Evolutionary conservation across 441 rosid species (phyloP).

Genomic region (Dalechampia spathulata): DNA sequence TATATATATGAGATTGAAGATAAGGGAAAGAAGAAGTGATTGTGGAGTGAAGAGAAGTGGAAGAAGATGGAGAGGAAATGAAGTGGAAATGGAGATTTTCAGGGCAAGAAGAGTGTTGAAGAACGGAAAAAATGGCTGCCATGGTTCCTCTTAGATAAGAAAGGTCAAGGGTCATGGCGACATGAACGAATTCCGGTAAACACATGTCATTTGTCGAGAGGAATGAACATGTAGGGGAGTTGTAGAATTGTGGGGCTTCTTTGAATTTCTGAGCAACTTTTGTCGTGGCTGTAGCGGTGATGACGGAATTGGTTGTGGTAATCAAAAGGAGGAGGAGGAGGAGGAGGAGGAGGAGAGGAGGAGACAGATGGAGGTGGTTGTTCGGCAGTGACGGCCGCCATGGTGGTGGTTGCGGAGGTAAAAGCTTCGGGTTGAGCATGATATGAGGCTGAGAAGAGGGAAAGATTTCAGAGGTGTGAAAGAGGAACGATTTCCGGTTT

Average conservation of each 20-base stretch:
- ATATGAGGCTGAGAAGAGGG: neutral
- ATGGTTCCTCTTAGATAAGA: constrained; percentile 83
- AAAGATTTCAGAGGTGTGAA: neutral
- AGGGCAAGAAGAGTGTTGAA: constrained; percentile 88
- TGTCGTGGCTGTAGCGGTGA: no score
- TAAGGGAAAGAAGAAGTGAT: constrained; percentile 72
- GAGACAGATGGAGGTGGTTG: constrained; percentile 5
- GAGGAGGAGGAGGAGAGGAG: constrained; percentile 15
- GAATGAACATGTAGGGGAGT: constrained; percentile 43
- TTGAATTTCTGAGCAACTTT: no score
- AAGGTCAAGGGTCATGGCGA: constrained; percentile 86
- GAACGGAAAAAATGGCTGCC: constrained; percentile 77
- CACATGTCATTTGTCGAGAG: constrained; percentile 19
- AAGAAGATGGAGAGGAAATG: no score
- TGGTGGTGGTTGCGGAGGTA: neutral
- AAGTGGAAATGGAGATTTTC: no score
- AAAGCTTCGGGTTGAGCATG: constrained; percentile 17
- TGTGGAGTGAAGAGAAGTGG: no score
- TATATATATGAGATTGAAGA: constrained; percentile 43
- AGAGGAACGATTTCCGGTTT: neutral
- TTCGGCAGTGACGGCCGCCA: constrained; percentile 4
- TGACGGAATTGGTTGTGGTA: neutral
- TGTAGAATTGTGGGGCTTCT: no score
- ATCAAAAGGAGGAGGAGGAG: constrained; percentile 12
- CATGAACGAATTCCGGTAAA: constrained; percentile 54